These are phyloP conservation scores for Phyllosticta citrichinensis DNA, from an alignment of 2,329 filamentous ascomycete genomes.

Conservation along the genomic window DNA sequence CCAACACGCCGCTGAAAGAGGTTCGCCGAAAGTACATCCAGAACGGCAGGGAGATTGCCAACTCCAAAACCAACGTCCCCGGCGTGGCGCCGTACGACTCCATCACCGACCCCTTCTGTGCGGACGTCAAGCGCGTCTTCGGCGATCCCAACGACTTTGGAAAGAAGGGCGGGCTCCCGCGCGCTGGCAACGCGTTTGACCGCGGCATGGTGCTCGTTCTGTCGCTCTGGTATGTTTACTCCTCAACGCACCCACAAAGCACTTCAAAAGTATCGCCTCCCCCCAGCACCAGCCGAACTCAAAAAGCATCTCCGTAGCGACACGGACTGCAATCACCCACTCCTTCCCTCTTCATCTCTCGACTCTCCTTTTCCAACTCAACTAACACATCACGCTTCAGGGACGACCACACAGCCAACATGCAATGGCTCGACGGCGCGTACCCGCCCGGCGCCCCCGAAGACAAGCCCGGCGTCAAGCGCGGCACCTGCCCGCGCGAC, in stretches of 20 bases:
- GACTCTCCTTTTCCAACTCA: neutral
- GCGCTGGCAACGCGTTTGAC: conserved; percentile 45
- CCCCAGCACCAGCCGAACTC: no score
- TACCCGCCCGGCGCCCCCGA: conserved; percentile 42
- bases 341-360: no score
- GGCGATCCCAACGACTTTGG: conserved; percentile 44
- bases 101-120: conserved; percentile 51
- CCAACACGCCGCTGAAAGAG: conserved; percentile 16
- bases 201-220: conserved; percentile 56
- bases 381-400: conserved; percentile 32
- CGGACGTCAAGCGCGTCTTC: conserved; percentile 45
- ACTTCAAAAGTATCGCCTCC: no score
- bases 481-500: conserved; percentile 28
- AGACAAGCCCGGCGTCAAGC: conserved; percentile 23
- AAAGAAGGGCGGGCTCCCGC: conserved; percentile 35
- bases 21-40: conserved; percentile 43
- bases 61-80: conserved; percentile 32
- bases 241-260: no score
- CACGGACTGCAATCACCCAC: no score
- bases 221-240: conserved; percentile 17
- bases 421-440: conserved; percentile 65
- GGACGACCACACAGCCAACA: conserved; percentile 58
- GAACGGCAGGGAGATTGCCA: conserved; percentile 39
- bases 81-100: conserved; percentile 39
- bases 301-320: no score